Base-by-base conservation (phyloP, 2,329 filamentous ascomycete species). In the Alternaria panax region DNA sequence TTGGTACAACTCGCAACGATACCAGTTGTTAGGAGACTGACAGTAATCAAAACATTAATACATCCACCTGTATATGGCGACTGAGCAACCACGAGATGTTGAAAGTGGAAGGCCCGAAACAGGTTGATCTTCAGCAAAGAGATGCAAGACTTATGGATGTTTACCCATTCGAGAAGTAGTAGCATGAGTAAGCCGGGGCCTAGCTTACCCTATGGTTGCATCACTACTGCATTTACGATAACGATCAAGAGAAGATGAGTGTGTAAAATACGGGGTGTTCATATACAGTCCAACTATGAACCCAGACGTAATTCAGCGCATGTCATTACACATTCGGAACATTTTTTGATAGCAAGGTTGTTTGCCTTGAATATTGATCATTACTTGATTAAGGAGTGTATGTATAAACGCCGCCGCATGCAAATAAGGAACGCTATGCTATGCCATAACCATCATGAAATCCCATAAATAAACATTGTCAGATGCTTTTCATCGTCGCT, bases 351-450 rank as follows among this genome's bases (percentile, higher is more conserved):
- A 30, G 28, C 18, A 32, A n/a, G 18, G 28, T 22, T 7, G 24
- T 22, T 12, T 47, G 20, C 45, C 16, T 48, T 34, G 14, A n/a
- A 48, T 22, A 48, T 53, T 52, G 20, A 56, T 7, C 18, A 62
- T 59, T 48, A 59, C 18, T 52, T 36, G 42, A 62, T 54, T 36
- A 62, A 62, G 59, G 59, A 62, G 48, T 59, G 56, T 59, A 43
- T 48, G 22, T 53, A 38, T 32, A 59, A 54, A 54, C 56, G 51
- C 56, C 51, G 51, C 27, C n/a, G 22, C 18, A 59, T 59, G 51
- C 55, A 51, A 28, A 28, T 25, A 22, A 54, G 32, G 43, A 46
- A 34, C 51, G 47, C 56, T 47, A 52, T 54, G 56, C 56, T 36
- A 59, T 51, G 38, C 54, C 58, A 38, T 55, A 36, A 7, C 28